Evolutionary conservation across 2,329 filamentous ascomycete genomes (phyloP), one percentile per base, ranked within the genome.

Genomic region (Alternaria arborescens): DNA sequence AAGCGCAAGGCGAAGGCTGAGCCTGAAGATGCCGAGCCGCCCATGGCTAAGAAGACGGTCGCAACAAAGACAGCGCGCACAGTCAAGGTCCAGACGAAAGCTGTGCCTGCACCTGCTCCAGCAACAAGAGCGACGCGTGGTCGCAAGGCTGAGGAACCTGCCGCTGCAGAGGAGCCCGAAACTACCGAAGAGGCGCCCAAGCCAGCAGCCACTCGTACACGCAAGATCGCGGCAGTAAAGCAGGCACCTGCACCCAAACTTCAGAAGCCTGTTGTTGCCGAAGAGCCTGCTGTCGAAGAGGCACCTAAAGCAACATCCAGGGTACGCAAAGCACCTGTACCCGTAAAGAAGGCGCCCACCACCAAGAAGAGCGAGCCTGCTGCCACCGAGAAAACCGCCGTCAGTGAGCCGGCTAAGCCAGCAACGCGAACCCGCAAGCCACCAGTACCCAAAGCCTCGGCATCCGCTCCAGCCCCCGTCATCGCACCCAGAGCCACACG

Each of bases 81-180:
- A 26, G 61, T 63, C 52, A 73, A 70, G 38, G 56, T 55, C 36
- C 69, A 69, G 52, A 65, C 61, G 44, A 54, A 59, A 54, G 61
- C 58, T 52, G 62, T 65, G 51, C 58, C 65, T 8, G 62, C 61
- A 24, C 54, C 66, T 53, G 67, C 62, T 50, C 64, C 65, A 32
- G 60, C 71, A 11, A 73, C 70, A 62, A 61, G 68, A 22, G 67
- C 72, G 18, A 71, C 67, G 22, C 71, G 72, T 32, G 65, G 63
- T 32, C 69, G 70, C 60, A 73, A 73, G 47, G 60, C 53, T 36
- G 61, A 59, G 24, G 60, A 64, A 38, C 51, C 64, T 14, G 59
- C 54, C 41, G 40, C 18, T 11, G 22, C 54, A 26, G 63, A 72
- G 26, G 64, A 70, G 60, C 52, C 56, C 32, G 64, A 53, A 10